Evolutionary conservation across 108 stramenopile genomes (phyloP).

Genomic region (Fragilaria radians): DNA sequence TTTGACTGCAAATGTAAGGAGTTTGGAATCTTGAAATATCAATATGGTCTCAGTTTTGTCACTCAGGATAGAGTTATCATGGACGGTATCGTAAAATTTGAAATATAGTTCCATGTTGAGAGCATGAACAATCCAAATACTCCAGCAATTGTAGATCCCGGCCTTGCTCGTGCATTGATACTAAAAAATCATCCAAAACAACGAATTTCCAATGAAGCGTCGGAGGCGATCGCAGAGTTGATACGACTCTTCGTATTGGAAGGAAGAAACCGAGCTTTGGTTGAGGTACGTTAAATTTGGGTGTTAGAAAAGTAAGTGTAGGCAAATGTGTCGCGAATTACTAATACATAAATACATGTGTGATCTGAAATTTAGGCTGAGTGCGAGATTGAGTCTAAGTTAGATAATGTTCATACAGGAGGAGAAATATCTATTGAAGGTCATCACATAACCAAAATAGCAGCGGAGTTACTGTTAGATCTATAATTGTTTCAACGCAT

Average conservation of each 20-base stretch:
- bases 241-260: conserved; percentile 38
- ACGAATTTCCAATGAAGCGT: conserved; percentile 21
- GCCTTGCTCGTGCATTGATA: background rate
- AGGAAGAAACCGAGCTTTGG: conserved; percentile 20
- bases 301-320: background rate
- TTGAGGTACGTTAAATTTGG: conserved; percentile 21
- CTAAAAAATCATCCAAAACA: background rate
- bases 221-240: conserved; percentile 21
- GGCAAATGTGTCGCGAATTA: background rate
- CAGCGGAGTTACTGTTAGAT: conserved; percentile 39
- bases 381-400: conserved; percentile 19
- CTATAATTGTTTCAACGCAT: conserved; percentile 17
- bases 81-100: too few species aligned
- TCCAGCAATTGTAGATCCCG: too few species aligned
- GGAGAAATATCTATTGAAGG: conserved; percentile 15
- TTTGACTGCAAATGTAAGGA: too few species aligned
- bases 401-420: background rate
- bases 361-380: conserved; percentile 16
- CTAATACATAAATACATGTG: background rate
- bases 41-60: too few species aligned
- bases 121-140: too few species aligned
- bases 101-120: too few species aligned
- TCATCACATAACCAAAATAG: conserved; percentile 37
- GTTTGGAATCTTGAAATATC: too few species aligned
- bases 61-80: too few species aligned